These are phyloP conservation scores for Aquilaria yunnanensis DNA, from an alignment of 345 rosid genomes.

Conservation along the genomic window DNA sequence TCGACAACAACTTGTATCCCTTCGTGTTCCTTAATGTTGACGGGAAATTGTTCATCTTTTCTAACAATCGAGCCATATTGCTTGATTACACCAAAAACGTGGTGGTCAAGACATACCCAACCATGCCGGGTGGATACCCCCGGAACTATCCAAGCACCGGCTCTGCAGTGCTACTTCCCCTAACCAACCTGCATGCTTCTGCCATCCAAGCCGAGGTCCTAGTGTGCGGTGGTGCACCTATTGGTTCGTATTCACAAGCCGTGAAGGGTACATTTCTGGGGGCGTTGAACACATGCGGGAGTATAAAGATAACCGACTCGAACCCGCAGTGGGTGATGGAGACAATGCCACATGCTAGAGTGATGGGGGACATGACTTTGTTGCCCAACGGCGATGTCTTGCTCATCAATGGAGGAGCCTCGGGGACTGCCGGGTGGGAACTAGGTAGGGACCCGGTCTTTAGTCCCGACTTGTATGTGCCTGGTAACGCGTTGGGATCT, in stretches of 20 bases:
- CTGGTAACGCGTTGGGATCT: not conserved
- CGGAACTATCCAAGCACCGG: not conserved
- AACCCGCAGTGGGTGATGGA: constrained; percentile 29
- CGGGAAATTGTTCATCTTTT: constrained; percentile 13
- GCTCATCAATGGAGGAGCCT: constrained; percentile 24
- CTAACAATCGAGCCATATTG: constrained; percentile 18
- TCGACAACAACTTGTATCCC: not conserved
- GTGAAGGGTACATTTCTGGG: constrained; percentile 12
- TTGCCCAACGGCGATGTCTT: constrained; percentile 24
- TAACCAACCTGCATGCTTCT: not conserved
- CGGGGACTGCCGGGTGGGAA: constrained; percentile 25
- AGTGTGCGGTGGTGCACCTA: not conserved
- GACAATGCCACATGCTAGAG: constrained; percentile 21
- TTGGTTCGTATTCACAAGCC: constrained; percentile 25
- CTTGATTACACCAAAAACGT: constrained; percentile 14
- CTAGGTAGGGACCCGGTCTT: constrained; percentile 14
- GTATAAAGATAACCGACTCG: constrained; percentile 26
- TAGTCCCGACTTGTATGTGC: constrained; percentile 19
- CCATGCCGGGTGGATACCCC: constrained; percentile 16
- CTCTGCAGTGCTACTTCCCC: constrained; percentile 21
- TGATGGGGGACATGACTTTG: constrained; percentile 32
- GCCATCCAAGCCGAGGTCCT: not conserved
- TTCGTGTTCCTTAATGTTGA: not conserved
- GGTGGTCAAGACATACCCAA: constrained; percentile 18
- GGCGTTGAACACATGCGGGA: constrained; percentile 36